Evolutionary conservation across 331 rosid genomes (phyloP).

Genomic region (Quercus tomentella): DNA sequence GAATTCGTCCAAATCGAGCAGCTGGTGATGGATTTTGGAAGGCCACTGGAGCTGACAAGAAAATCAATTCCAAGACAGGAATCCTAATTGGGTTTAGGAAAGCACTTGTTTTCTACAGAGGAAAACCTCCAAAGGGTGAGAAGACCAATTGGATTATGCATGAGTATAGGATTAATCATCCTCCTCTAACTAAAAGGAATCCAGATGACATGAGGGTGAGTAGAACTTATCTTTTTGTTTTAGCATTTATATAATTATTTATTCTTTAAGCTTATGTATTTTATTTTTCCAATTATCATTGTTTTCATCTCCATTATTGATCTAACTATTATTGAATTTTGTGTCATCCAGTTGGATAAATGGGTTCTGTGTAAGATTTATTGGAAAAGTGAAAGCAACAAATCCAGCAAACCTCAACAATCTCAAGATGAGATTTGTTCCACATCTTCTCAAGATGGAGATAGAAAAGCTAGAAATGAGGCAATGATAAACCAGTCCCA

Average conservation of each 20-base stretch:
- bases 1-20: conserved; percentile 4
- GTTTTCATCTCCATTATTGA: too few species aligned
- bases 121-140: conserved; percentile 13
- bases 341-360: conserved; percentile 17
- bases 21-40: conserved; percentile 23
- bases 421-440: too few species aligned
- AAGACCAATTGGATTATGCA: conserved; percentile 22
- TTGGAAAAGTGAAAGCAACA: background rate
- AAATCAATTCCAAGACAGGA: background rate
- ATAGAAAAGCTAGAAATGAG: too few species aligned
- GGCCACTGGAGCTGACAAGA: conserved; percentile 1
- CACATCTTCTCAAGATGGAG: too few species aligned
- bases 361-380: conserved; percentile 25
- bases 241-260: background rate
- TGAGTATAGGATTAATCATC: background rate
- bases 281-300: too few species aligned
- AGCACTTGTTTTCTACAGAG: conserved; percentile 14
- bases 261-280: background rate
- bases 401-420: too few species aligned
- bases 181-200: background rate
- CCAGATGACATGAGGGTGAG: conserved; percentile 22
- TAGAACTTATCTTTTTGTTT: background rate
- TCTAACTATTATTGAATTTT: too few species aligned
- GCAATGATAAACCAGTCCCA: too few species aligned
- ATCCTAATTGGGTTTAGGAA: background rate